Percentiles rank a stretch among this genome's conserved stretches.
Evolutionary conservation across 2,329 filamentous ascomycete species (phyloP).

Genomic region (Thelonectria rubi): DNA sequence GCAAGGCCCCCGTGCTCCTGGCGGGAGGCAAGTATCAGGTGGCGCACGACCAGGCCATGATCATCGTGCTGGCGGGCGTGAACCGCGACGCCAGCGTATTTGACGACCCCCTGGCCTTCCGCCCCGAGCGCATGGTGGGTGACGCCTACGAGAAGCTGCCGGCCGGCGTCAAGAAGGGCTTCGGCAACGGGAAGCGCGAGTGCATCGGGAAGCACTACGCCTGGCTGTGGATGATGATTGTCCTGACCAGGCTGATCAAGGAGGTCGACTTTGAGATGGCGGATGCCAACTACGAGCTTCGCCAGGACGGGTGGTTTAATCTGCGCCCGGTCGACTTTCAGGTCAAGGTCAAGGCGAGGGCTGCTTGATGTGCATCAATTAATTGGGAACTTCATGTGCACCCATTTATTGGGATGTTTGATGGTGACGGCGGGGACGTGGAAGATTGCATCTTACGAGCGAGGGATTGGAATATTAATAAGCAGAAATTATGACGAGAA

Average conservation of each 20-base stretch:
- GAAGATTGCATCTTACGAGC: not conserved
- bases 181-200: conserved; percentile 61
- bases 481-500: not conserved
- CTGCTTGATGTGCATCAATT: not conserved
- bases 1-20: conserved; percentile 57
- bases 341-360: conserved; percentile 54
- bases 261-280: conserved; percentile 57
- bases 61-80: conserved; percentile 59
- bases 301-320: conserved; percentile 63
- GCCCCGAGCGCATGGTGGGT: conserved; percentile 60
- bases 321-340: conserved; percentile 57
- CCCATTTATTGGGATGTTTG: not conserved
- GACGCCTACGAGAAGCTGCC: conserved; percentile 55
- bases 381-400: not conserved
- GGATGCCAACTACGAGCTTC: conserved; percentile 51
- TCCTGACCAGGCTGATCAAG: conserved; percentile 54
- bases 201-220: conserved; percentile 63
- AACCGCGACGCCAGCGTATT: conserved; percentile 61
- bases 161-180: conserved; percentile 58
- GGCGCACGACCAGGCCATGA: conserved; percentile 58
- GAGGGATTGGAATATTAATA: not conserved
- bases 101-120: conserved; percentile 56
- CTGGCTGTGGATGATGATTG: conserved; percentile 55
- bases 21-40: conserved; percentile 60
- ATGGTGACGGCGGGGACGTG: not conserved